Conservation (phyloP, 257 asterid species). For the Fraxinus cuspidata region DNA sequence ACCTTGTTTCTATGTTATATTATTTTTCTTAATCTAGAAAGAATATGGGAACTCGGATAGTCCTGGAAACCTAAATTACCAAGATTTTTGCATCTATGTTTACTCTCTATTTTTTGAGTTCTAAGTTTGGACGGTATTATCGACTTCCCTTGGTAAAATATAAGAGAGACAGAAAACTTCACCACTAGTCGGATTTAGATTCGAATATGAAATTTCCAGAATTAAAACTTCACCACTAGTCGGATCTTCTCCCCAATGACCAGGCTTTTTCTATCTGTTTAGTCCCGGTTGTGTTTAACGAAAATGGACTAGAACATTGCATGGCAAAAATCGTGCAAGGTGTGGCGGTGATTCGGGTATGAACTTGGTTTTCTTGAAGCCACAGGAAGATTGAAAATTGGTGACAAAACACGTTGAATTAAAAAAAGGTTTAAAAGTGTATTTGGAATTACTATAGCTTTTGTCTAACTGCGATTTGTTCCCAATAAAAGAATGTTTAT, state of each 20-base stretch:
- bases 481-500: too few species aligned
- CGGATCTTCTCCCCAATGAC: background rate
- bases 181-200: too few species aligned
- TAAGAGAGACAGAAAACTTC: too few species aligned
- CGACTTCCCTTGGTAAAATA: too few species aligned
- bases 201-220: background rate
- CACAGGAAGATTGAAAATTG: background rate
- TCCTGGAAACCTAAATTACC: conserved; percentile 9
- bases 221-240: background rate
- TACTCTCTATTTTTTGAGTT: background rate
- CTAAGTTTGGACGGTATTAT: background rate
- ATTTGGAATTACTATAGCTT: too few species aligned
- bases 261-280: background rate
- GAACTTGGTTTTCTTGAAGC: background rate
- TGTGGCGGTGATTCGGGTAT: background rate
- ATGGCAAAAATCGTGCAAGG: background rate
- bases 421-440: too few species aligned
- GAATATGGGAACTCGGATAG: conserved; percentile 14
- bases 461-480: too few species aligned
- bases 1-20: conserved; percentile 19
- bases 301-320: background rate
- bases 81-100: background rate
- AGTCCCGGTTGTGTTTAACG: too few species aligned
- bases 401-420: background rate
- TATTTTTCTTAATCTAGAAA: conserved; percentile 26